phyloP scores from a whole-genome alignment of 306 rosid species.

The Pyrus communis region DNA sequence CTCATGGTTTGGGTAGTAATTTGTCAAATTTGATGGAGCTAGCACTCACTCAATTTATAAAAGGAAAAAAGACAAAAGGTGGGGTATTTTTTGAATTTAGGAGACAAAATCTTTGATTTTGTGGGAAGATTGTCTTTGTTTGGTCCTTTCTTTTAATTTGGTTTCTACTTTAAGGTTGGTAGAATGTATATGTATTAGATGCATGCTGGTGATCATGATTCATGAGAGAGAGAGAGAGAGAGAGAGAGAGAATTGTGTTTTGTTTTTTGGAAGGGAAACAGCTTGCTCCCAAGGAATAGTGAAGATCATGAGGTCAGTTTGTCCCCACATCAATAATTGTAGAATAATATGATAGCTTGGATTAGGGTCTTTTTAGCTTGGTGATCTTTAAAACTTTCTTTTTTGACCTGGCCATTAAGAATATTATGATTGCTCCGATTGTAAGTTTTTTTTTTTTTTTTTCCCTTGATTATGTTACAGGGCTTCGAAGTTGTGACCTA shows the following conservation, averaged over 20 bases:
- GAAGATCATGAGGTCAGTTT: constrained; percentile 33
- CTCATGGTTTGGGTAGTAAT: constrained; percentile 20
- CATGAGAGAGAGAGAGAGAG: constrained; percentile 18
- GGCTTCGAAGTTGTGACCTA: no score
- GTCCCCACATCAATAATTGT: constrained; percentile 71
- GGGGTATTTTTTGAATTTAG: constrained; percentile 47
- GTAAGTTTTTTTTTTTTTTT: no score
- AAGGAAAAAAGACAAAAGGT: constrained; percentile 39
- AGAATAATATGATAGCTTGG: constrained; percentile 50
- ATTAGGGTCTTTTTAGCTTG: constrained; percentile 12
- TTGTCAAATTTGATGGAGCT: constrained; percentile 30
- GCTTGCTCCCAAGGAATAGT: constrained; percentile 39
- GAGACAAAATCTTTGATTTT: constrained; percentile 69
- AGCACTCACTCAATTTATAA: constrained; percentile 29
- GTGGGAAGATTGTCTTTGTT: constrained; percentile 54
- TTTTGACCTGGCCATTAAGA: not conserved
- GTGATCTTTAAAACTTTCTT: constrained; percentile 16
- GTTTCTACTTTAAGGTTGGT: constrained; percentile 35
- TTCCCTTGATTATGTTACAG: no score
- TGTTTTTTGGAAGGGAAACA: constrained; percentile 63
- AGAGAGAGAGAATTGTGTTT: not conserved
- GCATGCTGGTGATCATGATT: constrained; percentile 50
- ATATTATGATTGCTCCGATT: no score
- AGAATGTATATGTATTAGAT: constrained; percentile 27
- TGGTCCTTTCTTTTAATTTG: constrained; percentile 10